Conservation (phyloP, 2,329 filamentous ascomycete species). For the Diaporthe vaccinii region DNA sequence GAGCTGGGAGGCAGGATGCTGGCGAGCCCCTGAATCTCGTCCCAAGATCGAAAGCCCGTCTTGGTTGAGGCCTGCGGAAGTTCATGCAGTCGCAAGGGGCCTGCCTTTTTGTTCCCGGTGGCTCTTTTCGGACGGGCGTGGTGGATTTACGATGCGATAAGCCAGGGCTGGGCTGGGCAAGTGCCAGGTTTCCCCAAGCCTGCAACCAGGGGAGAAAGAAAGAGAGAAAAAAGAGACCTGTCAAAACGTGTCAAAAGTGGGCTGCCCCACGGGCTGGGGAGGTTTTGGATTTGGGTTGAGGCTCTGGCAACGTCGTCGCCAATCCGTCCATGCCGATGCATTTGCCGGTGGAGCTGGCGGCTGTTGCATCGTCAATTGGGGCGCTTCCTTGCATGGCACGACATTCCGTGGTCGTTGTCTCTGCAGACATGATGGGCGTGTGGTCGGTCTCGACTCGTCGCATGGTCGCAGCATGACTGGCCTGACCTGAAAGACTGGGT, state of each 20-base stretch:
- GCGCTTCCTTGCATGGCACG: slow-evolving; percentile 36
- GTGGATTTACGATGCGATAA: slow-evolving; percentile 12
- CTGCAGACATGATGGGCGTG: neutral
- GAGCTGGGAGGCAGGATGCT: neutral
- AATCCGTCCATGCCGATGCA: neutral
- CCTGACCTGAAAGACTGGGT: slow-evolving; percentile 20
- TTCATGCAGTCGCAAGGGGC: slow-evolving; percentile 30
- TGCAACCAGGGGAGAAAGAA: neutral
- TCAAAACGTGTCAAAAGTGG: slow-evolving; percentile 28
- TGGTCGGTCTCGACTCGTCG: neutral
- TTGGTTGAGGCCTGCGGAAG: slow-evolving; percentile 18
- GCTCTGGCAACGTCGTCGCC: neutral
- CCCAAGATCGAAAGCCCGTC: neutral
- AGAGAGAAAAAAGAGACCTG: slow-evolving; percentile 18
- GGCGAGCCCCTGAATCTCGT: slow-evolving; percentile 24
- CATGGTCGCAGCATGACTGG: slow-evolving; percentile 29
- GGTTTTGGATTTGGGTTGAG: slow-evolving; percentile 1
- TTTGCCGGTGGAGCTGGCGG: slow-evolving; percentile 14
- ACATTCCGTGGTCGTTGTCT: neutral
- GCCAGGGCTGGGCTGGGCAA: neutral
- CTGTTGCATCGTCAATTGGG: slow-evolving; percentile 12
- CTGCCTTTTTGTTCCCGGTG: neutral
- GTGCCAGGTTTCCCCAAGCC: slow-evolving; percentile 16
- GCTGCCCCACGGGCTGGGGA: slow-evolving; percentile 23
- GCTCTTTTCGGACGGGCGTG: slow-evolving; percentile 14